These are phyloP conservation scores for Pyrenula massariospora DNA, from an alignment of 495 filamentous ascomycete species.

Conservation along the genomic window DNA sequence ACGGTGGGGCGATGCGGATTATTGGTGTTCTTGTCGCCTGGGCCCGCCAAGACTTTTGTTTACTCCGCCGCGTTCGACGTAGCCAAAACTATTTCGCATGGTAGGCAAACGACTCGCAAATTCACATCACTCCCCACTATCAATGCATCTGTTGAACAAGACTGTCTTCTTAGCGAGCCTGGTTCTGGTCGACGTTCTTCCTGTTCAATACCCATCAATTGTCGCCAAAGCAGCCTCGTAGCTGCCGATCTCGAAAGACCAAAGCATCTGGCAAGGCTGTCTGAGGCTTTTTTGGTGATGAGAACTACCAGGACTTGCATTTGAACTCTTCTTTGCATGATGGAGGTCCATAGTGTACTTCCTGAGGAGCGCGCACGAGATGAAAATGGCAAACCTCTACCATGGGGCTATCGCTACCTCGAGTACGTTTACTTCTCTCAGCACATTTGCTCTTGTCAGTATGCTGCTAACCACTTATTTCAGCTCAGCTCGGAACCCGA, in stretches of 20 bases:
- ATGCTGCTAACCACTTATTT: no score
- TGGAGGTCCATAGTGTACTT: constrained; percentile 59
- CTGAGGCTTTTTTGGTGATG: no score
- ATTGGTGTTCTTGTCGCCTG: no score
- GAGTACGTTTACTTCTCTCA: constrained; percentile 29
- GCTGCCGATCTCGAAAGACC: neutral
- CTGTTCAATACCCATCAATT: neutral
- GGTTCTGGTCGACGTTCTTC: no score
- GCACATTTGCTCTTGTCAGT: constrained; percentile 1
- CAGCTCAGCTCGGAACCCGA: constrained; percentile 34
- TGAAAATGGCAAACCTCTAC: constrained; percentile 44
- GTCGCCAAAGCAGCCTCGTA: neutral
- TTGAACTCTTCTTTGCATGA: constrained; percentile 17
- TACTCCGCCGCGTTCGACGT: neutral
- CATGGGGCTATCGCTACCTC: constrained; percentile 51
- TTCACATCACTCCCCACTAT: no score
- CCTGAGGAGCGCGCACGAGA: constrained; percentile 50
- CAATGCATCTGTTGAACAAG: no score
- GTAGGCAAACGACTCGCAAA: neutral
- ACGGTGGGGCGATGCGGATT: no score
- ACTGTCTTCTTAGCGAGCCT: no score
- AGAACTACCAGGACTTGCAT: no score
- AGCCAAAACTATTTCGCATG: neutral
- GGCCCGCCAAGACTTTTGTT: neutral
- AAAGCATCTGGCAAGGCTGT: neutral